A percentile compares a stretch with the other conserved stretches of the same genome.
phyloP scores from a whole-genome alignment of 2,329 filamentous ascomycete species.

The Verticillium klebahnii region DNA sequence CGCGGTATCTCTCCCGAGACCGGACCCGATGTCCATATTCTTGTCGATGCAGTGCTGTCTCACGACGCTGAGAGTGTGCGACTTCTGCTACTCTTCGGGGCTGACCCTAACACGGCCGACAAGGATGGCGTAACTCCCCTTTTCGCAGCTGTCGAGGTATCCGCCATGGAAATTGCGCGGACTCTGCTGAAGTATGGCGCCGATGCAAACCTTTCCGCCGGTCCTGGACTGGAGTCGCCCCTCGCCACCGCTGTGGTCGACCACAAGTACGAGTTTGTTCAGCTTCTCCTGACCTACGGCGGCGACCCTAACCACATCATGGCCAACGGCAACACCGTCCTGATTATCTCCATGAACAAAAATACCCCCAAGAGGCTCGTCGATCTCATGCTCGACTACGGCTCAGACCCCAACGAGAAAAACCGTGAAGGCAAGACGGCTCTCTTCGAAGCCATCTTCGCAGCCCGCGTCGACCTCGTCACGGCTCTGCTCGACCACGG shows the following conservation, averaged over 20 bases:
- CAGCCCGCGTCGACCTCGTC: conserved; percentile 52
- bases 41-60: conserved; percentile 48
- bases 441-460: conserved; percentile 57
- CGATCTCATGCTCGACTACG: conserved; percentile 56
- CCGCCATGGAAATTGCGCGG: conserved; percentile 51
- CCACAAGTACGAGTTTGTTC: conserved; percentile 51
- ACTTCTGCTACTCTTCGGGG: conserved; percentile 52
- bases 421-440: conserved; percentile 58
- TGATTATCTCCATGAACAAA: conserved; percentile 57
- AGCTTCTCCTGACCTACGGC: conserved; percentile 57
- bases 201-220: conserved; percentile 47
- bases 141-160: conserved; percentile 43
- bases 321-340: conserved; percentile 53
- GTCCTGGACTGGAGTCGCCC: conserved; percentile 49
- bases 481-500: conserved; percentile 45
- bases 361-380: conserved; percentile 49
- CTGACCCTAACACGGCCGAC: conserved; percentile 49
- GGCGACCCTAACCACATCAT: conserved; percentile 51
- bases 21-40: conserved; percentile 37
- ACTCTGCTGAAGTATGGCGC: conserved; percentile 61
- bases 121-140: conserved; percentile 46
- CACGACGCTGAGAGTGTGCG: conserved; percentile 50
- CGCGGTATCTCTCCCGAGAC: conserved; percentile 50
- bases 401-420: conserved; percentile 54
- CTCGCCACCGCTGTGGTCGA: conserved; percentile 45